Base-by-base conservation (phyloP, 352 stramenopile species). In the Pythium rhizo-oryzae region DNA sequence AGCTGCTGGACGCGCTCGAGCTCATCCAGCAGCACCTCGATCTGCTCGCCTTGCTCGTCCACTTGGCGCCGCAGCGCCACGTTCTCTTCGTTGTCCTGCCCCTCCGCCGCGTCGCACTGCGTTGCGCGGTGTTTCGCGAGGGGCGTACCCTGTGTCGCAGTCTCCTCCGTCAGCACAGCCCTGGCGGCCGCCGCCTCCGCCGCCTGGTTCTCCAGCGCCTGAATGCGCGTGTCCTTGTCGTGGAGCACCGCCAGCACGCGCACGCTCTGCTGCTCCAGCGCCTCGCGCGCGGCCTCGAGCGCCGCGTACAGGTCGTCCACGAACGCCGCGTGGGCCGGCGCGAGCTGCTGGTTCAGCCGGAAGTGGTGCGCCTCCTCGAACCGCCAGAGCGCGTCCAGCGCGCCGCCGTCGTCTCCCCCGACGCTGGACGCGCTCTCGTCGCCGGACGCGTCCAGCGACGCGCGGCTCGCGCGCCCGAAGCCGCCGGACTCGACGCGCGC, bases 1-100 rank as follows among this genome's bases (percentile, higher is more conserved):
- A 50, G 21, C 16, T 19, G 25, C 47, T 59, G 68, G 21, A 76
- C 8, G 9, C 39, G 62, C 25, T 79, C 65, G 18, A 79, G 55
- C 24, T 79, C 72, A 58, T 79, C 72, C 41, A 76, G 44, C 23
- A 79, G 52, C 56, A 79, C 72, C 2, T 76, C 65, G 50, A 79
- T 74, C 41, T 79, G 69, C 37, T 75, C 65, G 13, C 67, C 47
- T 23, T 74, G 61, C 44, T 77, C 69, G 2, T 62, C 24, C 24
- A 78, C 30, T 49, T 44, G 30, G n/a, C 28, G 1, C 5, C 47
- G 49, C 50, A 75, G 25, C 56, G 49, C 30, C 13, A 52, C 19
- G 6, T 13, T 21, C 25, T 25, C 11, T 19, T 58, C 54, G 2
- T 18, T 23, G 0, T 43, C 37, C 9, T 43, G 1, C 37, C 13